phyloP scores from a whole-genome alignment of 1,139 yeast species.

The Diutina ranongensis region DNA sequence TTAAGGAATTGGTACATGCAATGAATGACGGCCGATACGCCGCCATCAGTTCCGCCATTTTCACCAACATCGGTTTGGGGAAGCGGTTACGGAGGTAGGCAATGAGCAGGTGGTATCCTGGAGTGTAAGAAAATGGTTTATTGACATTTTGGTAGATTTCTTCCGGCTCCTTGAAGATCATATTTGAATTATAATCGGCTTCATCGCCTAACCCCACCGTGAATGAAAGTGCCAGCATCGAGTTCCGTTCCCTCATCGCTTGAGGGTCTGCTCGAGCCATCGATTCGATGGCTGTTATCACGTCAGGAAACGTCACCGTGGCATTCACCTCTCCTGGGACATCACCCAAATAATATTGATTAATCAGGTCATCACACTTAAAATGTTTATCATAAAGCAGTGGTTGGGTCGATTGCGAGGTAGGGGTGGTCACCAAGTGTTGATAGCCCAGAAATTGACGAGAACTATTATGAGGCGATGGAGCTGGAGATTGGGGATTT shows the following conservation, averaged over 20 bases:
- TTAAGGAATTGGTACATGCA: constrained; percentile 80
- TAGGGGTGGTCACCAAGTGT: background rate
- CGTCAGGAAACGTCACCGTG: constrained; percentile 39
- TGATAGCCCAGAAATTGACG: background rate
- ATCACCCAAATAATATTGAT: constrained; percentile 1
- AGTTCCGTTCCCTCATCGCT: constrained; percentile 27
- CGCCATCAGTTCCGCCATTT: constrained; percentile 84
- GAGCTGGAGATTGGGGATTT: constrained; percentile 5
- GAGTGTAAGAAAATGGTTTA: constrained; percentile 77
- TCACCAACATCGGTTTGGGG: constrained; percentile 55
- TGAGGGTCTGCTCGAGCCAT: constrained; percentile 31
- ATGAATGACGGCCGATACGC: constrained; percentile 84
- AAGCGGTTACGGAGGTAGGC: constrained; percentile 66
- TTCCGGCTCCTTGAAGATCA: constrained; percentile 50
- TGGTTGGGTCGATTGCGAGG: background rate
- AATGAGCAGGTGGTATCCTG: constrained; percentile 78
- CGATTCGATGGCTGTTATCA: constrained; percentile 35
- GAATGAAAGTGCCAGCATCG: constrained; percentile 39
- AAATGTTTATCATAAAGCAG: constrained; percentile 3
- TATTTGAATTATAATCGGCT: constrained; percentile 11
- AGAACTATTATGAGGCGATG: background rate
- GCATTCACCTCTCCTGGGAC: background rate
- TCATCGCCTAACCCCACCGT: constrained; percentile 39
- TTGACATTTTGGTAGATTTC: constrained; percentile 69
- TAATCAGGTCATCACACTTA: constrained; percentile 5